Evolutionary conservation across 2,329 filamentous ascomycete genomes (phyloP), one percentile per base, ranked within the genome.

Genomic region (Penicillium occitanis): DNA sequence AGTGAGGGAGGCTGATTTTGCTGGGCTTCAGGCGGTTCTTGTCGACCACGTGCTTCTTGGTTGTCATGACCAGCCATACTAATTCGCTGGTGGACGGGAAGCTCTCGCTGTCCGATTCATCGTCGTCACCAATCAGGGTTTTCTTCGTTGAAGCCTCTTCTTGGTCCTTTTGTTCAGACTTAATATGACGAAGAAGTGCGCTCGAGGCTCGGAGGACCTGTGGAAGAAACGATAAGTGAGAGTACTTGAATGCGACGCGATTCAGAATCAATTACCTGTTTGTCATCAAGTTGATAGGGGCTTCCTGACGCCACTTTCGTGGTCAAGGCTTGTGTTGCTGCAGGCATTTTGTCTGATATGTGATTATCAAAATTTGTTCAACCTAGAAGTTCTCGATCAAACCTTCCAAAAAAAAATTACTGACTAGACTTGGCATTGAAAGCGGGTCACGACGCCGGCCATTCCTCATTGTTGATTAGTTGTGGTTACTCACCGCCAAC

Each of bases 1-100:
- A 84, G 79, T 96, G 89, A 58, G 92, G 91, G 63, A 96, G 83
- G 70, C 84, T 73, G 73, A 97, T 91, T 81, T 94, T 96, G 77
- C 87, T 86, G 33, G 93, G 93, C 83, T 96, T 94, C 71, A 97
- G 84, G 64, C 88, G 86, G 76, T 87, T 88, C 79, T 91, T 90
- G 80, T 96, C 91, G 68, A 84, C 82, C 69, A 89, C 84, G 73
- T 89, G 86, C 77, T 88, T 87, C 79, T 90, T 90, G 42, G 87
- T 89, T 22, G 87, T 86, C 33, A 90, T 75, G 53, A 85, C 80
- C 46, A 89, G 82, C 83, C 87, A 89, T 66, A 90, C 79, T 6
- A 86, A 82, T 55, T 85, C 82, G 59, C 83, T 82, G 66, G 84
- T 79, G 30, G 78, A 72, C 4, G 77, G 73, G 1, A 77, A 74